These are phyloP conservation scores for Microbotryum intermedium DNA, from an alignment of 1,284 basidiomycete species.

Conservation along the genomic window DNA sequence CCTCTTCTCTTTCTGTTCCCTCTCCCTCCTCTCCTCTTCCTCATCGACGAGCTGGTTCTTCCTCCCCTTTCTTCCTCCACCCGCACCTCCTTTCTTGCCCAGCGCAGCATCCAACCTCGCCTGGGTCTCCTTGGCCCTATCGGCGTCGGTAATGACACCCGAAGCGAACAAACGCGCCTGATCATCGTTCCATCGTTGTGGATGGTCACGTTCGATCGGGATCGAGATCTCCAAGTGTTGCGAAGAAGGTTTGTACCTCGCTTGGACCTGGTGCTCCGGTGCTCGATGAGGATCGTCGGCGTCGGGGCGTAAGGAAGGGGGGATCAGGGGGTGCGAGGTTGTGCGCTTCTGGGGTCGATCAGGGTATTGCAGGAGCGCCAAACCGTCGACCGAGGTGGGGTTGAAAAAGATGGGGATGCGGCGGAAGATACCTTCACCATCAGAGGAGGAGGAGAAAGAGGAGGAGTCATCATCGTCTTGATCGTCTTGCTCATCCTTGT, in stretches of 20 bases:
- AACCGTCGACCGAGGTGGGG: conserved; percentile 25
- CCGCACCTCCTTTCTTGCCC: conserved; percentile 7
- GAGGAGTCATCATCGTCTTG: conserved; percentile 6
- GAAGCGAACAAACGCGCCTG: conserved; percentile 29
- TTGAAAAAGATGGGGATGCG: conserved; percentile 32
- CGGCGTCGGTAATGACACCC: conserved; percentile 29
- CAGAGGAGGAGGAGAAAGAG: neutral
- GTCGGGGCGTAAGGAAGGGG: conserved; percentile 31
- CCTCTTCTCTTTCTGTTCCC: conserved; percentile 21
- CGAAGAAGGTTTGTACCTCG: conserved; percentile 32
- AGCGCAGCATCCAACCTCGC: too few relatives aligned
- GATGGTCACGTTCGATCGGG: conserved; percentile 30
- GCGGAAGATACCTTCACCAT: conserved; percentile 28
- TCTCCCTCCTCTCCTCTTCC: conserved; percentile 17
- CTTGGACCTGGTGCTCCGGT: conserved; percentile 14
- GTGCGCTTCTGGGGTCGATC: conserved; percentile 28
- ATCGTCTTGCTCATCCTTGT: neutral
- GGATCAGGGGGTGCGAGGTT: conserved; percentile 33
- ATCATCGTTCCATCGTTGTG: conserved; percentile 33
- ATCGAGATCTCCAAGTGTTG: conserved; percentile 34
- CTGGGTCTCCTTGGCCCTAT: conserved; percentile 5
- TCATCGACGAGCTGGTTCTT: conserved; percentile 9
- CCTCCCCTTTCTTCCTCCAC: conserved; percentile 15
- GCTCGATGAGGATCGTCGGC: conserved; percentile 9
- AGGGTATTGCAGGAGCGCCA: conserved; percentile 36